phyloP scores from a whole-genome alignment of 169 alveolate genomes.

The Cyclospora cayetanensis region DNA sequence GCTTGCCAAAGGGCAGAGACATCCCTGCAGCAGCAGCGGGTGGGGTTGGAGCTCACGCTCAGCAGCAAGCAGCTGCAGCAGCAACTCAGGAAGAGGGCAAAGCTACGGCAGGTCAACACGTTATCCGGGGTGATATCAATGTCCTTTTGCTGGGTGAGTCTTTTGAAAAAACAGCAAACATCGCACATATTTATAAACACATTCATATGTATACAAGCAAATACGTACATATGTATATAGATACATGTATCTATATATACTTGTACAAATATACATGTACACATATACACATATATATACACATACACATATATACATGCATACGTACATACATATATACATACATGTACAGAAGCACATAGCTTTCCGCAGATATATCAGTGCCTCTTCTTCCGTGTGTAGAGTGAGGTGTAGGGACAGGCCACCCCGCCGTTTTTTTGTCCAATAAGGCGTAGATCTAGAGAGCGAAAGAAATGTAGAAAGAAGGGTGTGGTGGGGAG shows the following conservation, averaged over 20 bases:
- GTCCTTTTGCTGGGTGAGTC: slow-evolving; percentile 93
- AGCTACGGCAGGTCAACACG: slow-evolving; percentile 85
- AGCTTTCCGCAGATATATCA: neutral
- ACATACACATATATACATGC: neutral
- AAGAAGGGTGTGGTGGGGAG: no score
- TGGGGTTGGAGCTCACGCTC: slow-evolving; percentile 90
- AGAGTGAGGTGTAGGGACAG: neutral
- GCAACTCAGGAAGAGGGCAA: neutral
- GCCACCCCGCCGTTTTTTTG: no score
- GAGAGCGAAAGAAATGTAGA: no score
- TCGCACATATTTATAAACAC: neutral
- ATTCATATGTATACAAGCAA: neutral
- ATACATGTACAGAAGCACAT: neutral
- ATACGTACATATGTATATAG: neutral
- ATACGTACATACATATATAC: neutral
- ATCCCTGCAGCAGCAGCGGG: slow-evolving; percentile 98
- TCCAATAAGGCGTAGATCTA: no score
- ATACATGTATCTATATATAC: neutral
- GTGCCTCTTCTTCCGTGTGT: neutral
- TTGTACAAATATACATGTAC: neutral
- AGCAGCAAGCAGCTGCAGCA: neutral
- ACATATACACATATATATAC: neutral
- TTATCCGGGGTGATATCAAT: slow-evolving; percentile 98
- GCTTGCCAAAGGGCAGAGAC: slow-evolving; percentile 92
- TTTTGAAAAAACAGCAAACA: no score